These are phyloP conservation scores for Harringtonia aguacate DNA, from an alignment of 2,329 filamentous ascomycete species.

Conservation along the genomic window DNA sequence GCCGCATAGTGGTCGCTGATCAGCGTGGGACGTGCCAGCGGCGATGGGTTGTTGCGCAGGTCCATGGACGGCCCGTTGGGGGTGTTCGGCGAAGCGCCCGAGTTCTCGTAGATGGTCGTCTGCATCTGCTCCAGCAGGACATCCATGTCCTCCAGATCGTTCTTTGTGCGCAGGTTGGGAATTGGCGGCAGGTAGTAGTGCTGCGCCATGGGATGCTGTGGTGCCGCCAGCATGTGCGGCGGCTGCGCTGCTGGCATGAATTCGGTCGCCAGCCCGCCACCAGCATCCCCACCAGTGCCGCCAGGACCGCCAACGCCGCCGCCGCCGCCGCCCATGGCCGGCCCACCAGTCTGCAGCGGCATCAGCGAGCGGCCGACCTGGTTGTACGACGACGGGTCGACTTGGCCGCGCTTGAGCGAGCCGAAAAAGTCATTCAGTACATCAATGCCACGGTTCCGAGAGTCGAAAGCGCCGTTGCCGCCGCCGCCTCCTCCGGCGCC, in stretches of 20 bases:
- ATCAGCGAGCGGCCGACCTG: constrained; percentile 85
- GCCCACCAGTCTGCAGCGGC: constrained; percentile 52
- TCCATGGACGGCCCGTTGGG: constrained; percentile 59
- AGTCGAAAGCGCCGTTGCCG: constrained; percentile 42
- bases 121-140: constrained; percentile 94
- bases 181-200: constrained; percentile 85
- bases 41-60: constrained; percentile 39
- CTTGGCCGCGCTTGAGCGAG: constrained; percentile 78
- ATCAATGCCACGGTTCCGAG: constrained; percentile 76
- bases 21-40: constrained; percentile 17
- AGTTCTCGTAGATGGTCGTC: constrained; percentile 88
- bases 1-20: constrained; percentile 20
- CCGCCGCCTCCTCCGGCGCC: background rate
- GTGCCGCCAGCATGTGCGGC: constrained; percentile 36
- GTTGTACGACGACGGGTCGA: constrained; percentile 81
- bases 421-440: constrained; percentile 91
- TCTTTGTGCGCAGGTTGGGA: constrained; percentile 83
- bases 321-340: constrained; percentile 32
- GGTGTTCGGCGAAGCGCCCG: constrained; percentile 69
- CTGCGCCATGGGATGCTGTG: constrained; percentile 51
- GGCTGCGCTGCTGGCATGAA: constrained; percentile 40
- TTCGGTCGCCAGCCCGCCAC: constrained; percentile 38
- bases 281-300: constrained; percentile 33
- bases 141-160: constrained; percentile 86
- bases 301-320: constrained; percentile 28